Percentiles rank a stretch among this genome's conserved stretches.
phyloP scores from a whole-genome alignment of 768 basidiomycete species.

The Leucogyrophana mollusca region DNA sequence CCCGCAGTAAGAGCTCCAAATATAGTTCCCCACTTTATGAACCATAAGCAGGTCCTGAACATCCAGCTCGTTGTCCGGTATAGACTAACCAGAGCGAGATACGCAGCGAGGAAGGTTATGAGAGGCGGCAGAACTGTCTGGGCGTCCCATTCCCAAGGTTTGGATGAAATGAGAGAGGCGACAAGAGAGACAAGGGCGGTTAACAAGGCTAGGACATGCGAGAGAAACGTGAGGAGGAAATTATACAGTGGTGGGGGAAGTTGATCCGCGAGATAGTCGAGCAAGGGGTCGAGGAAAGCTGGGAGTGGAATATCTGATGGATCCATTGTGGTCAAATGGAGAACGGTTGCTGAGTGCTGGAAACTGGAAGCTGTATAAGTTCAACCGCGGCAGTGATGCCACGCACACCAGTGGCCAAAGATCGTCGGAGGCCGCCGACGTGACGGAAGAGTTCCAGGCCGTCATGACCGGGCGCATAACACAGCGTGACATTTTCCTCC shows the following conservation, averaged over 20 bases:
- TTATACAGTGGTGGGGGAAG: constrained; percentile 59
- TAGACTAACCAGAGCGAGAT: constrained; percentile 72
- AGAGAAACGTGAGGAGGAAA: constrained; percentile 47
- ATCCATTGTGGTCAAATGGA: constrained; percentile 3
- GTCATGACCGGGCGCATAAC: not conserved
- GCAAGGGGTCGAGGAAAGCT: constrained; percentile 50
- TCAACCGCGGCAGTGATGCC: not conserved
- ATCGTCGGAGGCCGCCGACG: not conserved
- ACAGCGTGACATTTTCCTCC: too few species aligned
- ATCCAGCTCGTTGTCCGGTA: constrained; percentile 81
- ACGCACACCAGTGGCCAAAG: not conserved
- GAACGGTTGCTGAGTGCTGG: not conserved
- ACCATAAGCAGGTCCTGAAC: constrained; percentile 62
- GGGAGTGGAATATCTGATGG: constrained; percentile 38
- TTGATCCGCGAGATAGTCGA: constrained; percentile 51
- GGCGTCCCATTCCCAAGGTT: constrained; percentile 62
- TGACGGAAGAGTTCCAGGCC: not conserved
- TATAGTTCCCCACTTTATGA: constrained; percentile 76
- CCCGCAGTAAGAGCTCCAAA: constrained; percentile 52
- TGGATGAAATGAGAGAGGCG: constrained; percentile 45
- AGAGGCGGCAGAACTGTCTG: constrained; percentile 72
- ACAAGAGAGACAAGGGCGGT: constrained; percentile 49
- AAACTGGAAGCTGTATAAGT: not conserved
- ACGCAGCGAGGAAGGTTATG: constrained; percentile 69
- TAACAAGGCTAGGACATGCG: constrained; percentile 50